These are phyloP conservation scores for Aspergillus leporis DNA, from an alignment of 495 filamentous ascomycete species.

Conservation along the genomic window DNA sequence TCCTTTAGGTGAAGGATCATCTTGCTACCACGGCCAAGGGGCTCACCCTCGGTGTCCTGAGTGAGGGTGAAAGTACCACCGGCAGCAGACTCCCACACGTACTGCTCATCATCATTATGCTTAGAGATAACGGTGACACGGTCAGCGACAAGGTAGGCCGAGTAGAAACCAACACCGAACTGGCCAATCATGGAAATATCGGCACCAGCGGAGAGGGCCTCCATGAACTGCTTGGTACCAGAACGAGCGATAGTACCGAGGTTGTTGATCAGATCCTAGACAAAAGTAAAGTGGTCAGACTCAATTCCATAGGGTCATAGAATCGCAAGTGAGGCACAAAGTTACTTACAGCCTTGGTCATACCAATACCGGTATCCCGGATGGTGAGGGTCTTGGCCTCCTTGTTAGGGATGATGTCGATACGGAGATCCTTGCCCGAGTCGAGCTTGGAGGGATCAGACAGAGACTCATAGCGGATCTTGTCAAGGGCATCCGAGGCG, in stretches of 20 bases:
- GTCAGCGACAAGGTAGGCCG: conserved; percentile 98
- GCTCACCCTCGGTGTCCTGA: conserved; percentile 87
- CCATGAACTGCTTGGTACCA: conserved; percentile 99
- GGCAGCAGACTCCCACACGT: conserved; percentile 97
- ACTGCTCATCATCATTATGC: conserved; percentile 99
- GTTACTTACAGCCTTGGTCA: conserved; percentile 95
- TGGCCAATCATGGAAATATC: conserved; percentile 99
- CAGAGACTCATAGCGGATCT: conserved; percentile 97
- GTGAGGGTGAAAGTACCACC: conserved; percentile 96
- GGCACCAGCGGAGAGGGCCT: conserved; percentile 95
- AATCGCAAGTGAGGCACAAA: background rate
- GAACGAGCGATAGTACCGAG: conserved; percentile 98
- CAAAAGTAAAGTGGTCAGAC: conserved; percentile 7
- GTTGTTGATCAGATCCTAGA: conserved; percentile 98
- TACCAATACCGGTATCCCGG: conserved; percentile 97
- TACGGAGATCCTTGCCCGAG: conserved; percentile 90
- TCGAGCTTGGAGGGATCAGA: conserved; percentile 98
- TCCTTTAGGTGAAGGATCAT: conserved; percentile 99
- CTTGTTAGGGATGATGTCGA: conserved; percentile 97
- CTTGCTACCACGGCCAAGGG: conserved; percentile 91
- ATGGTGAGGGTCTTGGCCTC: conserved; percentile 96
- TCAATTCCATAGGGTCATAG: background rate
- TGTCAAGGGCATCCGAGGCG: conserved; percentile 97
- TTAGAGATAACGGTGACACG: conserved; percentile 93
- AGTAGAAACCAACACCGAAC: conserved; percentile 99